Percentiles rank a stretch among this genome's conserved stretches.
phyloP scores from a whole-genome alignment of 179 eudicot species.

The Silene noctiflora region DNA sequence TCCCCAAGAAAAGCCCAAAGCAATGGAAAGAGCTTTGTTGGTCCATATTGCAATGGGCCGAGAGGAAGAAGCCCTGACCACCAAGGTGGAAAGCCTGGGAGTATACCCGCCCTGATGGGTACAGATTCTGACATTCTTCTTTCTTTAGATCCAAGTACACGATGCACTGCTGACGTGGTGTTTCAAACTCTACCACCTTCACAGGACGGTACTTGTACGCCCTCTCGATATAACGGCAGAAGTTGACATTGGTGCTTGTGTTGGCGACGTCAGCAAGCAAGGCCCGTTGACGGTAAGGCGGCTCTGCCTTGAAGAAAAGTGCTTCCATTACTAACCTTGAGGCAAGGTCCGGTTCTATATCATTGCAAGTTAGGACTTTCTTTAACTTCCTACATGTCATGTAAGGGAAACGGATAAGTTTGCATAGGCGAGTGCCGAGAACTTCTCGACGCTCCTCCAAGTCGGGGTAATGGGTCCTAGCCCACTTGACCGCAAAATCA shows the following conservation, averaged over 20 bases:
- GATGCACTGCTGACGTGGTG: conserved; percentile 58
- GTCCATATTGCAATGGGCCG: conserved; percentile 85
- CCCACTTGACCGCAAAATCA: conserved; percentile 76
- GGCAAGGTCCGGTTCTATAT: conserved; percentile 52
- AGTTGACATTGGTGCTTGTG: conserved; percentile 17
- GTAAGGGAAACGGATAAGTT: conserved; percentile 67
- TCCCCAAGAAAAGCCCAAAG: conserved; percentile 73
- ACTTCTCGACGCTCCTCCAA: conserved; percentile 56
- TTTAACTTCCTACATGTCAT: conserved; percentile 61
- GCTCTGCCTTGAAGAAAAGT: conserved; percentile 70
- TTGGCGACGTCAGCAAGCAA: conserved; percentile 40
- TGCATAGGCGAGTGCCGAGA: conserved; percentile 41
- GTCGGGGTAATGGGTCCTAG: conserved; percentile 52
- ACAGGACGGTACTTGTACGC: conserved; percentile 66
- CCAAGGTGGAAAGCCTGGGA: conserved; percentile 80
- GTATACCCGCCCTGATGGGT: conserved; percentile 58
- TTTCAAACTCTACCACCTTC: conserved; percentile 56
- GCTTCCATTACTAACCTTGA: conserved; percentile 62
- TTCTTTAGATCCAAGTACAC: conserved; percentile 65
- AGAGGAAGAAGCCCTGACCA: conserved; percentile 82
- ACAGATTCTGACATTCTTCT: conserved; percentile 52
- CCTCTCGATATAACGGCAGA: conserved; percentile 43
- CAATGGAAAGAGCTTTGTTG: conserved; percentile 65
- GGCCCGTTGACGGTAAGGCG: conserved; percentile 59
- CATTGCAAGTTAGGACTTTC: conserved; percentile 57